phyloP scores from a whole-genome alignment of 805 yeast genomes.

The Candida maris region DNA sequence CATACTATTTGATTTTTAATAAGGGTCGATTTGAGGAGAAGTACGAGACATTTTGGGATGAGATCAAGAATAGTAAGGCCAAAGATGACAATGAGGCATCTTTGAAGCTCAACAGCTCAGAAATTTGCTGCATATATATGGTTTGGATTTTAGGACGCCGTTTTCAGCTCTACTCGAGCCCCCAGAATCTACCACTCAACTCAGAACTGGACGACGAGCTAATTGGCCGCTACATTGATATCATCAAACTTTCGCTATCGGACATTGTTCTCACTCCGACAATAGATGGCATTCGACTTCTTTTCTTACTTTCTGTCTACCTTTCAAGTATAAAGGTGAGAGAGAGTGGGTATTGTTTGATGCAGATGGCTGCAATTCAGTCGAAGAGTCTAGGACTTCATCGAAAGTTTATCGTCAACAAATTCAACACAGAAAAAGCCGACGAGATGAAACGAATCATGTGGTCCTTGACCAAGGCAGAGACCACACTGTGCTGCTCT shows the following conservation, averaged over 20 bases:
- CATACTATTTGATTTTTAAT: conserved; percentile 41
- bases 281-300: conserved; percentile 40
- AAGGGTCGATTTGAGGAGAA: conserved; percentile 30
- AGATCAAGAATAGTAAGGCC: conserved; percentile 18
- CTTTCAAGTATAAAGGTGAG: conserved; percentile 42
- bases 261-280: conserved; percentile 44
- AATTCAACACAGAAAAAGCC: conserved; percentile 31
- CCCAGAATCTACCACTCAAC: conserved; percentile 20
- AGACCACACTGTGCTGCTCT: conserved; percentile 38
- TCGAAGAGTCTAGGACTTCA: conserved; percentile 48
- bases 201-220: conserved; percentile 25
- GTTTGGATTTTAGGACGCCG: conserved; percentile 42
- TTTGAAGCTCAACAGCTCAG: conserved; percentile 28
- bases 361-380: conserved; percentile 46
- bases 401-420: conserved; percentile 35
- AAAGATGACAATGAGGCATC: conserved; percentile 10
- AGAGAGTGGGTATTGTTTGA: conserved; percentile 46
- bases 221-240: conserved; percentile 35
- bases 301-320: conserved; percentile 41
- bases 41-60: conserved; percentile 40
- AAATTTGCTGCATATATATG: conserved; percentile 44
- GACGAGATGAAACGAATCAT: conserved; percentile 40
- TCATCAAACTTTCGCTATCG: conserved; percentile 39
- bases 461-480: conserved; percentile 44
- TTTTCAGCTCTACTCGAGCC: conserved; percentile 28